phyloP scores from a whole-genome alignment of 225 moss, liverwort and hornwort genomes.

The Marchantia polymorpha region DNA sequence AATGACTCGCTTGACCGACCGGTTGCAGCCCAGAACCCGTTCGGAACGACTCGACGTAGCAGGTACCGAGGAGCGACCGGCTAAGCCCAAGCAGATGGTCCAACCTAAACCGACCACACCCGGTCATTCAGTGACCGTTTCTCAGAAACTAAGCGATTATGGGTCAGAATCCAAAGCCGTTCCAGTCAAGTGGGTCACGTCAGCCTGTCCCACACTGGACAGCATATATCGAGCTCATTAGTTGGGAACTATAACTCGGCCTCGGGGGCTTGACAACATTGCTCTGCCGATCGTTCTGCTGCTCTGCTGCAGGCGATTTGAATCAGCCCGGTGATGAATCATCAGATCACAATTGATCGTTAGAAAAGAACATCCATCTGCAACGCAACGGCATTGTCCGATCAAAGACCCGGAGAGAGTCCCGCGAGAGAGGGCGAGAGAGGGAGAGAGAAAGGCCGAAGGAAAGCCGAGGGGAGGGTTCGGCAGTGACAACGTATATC shows the following conservation, averaged over 20 bases:
- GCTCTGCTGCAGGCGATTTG: background rate
- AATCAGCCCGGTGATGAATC: background rate
- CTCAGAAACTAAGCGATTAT: background rate
- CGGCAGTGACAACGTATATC: too few relatives aligned
- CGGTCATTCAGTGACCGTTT: slow-evolving; percentile 37
- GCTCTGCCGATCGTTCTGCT: background rate
- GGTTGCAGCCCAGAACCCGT: background rate
- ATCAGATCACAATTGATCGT: background rate
- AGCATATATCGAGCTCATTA: background rate
- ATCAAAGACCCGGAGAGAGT: background rate
- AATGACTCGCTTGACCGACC: slow-evolving; percentile 5
- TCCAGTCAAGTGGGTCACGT: background rate
- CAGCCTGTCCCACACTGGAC: slow-evolving; percentile 1
- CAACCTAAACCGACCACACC: background rate
- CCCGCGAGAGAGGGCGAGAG: background rate
- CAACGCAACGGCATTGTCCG: slow-evolving; percentile 9
- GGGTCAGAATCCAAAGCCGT: background rate
- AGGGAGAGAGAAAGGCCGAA: background rate
- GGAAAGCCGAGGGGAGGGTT: background rate
- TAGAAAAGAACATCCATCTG: background rate
- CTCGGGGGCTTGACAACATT: background rate
- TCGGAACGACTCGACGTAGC: background rate
- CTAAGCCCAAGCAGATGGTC: background rate
- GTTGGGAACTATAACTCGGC: background rate
- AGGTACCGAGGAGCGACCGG: background rate